Conservation (phyloP, 768 basidiomycete genomes). For the Arthromyces matolae region DNA sequence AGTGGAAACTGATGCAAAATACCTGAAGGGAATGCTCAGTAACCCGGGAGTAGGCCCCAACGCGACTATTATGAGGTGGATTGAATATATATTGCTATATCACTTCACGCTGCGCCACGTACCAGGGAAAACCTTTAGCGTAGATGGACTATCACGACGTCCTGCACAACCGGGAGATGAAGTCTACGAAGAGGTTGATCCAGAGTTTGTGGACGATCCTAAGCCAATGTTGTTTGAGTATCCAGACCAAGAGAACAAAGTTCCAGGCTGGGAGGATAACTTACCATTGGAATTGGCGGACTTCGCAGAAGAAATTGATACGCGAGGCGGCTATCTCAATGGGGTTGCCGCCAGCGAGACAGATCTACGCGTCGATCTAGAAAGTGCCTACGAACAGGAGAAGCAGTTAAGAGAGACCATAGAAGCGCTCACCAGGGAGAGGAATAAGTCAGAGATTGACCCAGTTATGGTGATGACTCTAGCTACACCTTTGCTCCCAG, state of each 20-base stretch:
- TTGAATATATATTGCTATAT: constrained; percentile 35
- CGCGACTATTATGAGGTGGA: constrained; percentile 39
- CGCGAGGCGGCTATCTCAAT: background rate
- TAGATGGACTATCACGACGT: constrained; percentile 4
- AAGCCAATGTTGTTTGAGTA: background rate
- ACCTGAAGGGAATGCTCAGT: constrained; percentile 34
- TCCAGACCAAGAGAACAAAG: background rate
- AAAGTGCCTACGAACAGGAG: background rate
- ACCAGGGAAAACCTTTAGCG: constrained; percentile 13
- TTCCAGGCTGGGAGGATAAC: background rate
- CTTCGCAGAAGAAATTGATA: background rate
- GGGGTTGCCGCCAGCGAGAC: background rate
- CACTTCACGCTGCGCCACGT: constrained; percentile 35
- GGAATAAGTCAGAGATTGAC: too few relatives aligned
- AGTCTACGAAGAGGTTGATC: background rate
- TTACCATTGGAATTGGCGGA: background rate
- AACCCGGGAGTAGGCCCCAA: constrained; percentile 36
- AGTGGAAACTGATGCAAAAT: constrained; percentile 19
- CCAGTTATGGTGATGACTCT: background rate
- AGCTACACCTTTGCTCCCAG: background rate
- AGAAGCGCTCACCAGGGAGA: too few relatives aligned
- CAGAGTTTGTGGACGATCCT: background rate
- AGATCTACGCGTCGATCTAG: background rate
- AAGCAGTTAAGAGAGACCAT: too few relatives aligned
- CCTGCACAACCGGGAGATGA: background rate